These are phyloP conservation scores for Trichoderma koningii DNA, from an alignment of 2,329 filamentous ascomycete genomes.

Conservation along the genomic window DNA sequence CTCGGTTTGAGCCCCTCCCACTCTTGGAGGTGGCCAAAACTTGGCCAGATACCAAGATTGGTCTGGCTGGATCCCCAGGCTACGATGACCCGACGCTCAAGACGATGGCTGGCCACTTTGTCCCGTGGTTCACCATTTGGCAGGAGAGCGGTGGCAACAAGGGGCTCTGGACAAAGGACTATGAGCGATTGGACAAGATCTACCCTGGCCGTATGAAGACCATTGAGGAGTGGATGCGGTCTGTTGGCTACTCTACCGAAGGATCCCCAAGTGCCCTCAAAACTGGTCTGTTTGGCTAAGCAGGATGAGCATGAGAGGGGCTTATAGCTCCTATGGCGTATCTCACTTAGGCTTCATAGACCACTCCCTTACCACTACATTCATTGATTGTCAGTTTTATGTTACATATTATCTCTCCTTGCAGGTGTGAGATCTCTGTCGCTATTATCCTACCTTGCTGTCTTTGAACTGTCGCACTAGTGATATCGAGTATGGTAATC, in stretches of 20 bases:
- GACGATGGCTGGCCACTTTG: slow-evolving; percentile 23
- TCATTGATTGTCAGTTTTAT: no score
- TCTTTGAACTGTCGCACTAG: no score
- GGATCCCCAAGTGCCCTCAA: slow-evolving; percentile 5
- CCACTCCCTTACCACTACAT: no score
- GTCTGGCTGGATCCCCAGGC: slow-evolving; percentile 21
- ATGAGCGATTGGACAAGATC: slow-evolving; percentile 27
- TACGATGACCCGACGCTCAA: slow-evolving; percentile 27
- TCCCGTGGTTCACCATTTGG: slow-evolving; percentile 28
- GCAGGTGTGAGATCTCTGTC: no score
- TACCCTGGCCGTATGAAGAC: slow-evolving; percentile 25
- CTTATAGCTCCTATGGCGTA: no score
- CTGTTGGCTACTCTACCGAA: slow-evolving; percentile 24
- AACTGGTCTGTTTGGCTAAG: not conserved
- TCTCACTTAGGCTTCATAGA: no score
- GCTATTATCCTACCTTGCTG: no score
- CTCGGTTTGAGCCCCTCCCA: slow-evolving; percentile 24
- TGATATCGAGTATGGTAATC: no score
- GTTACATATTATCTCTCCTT: no score
- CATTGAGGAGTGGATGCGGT: slow-evolving; percentile 29
- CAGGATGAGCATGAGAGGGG: no score
- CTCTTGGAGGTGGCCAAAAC: not conserved
- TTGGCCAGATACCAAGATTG: slow-evolving; percentile 19
- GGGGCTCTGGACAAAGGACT: slow-evolving; percentile 28
- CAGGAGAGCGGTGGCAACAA: slow-evolving; percentile 28